Base-by-base conservation (phyloP, 176 grass and related monocot genomes). In the Aechmea fasciata region DNA sequence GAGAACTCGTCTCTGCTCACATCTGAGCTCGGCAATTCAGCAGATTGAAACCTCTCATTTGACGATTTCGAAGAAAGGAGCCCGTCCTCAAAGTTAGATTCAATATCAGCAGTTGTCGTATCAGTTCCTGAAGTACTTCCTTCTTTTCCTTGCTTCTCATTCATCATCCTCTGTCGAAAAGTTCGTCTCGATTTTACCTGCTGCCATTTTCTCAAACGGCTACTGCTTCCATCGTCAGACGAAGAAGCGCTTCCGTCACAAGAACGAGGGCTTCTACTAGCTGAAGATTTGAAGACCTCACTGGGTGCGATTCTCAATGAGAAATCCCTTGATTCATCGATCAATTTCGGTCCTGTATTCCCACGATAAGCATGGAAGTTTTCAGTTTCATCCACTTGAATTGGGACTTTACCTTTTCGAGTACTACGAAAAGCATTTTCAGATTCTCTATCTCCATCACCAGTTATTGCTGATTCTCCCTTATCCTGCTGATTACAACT, bases 241-340 rank as follows among this genome's bases (percentile, higher is more conserved):
- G 71, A 81, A 61, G 78, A 81, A 57, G 25, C 41, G 50, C 71
- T 81, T 69, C 78, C 71, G 10, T 63, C 78, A 20, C 68, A 72
- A 79, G 78, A 50, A 75, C 61, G 66, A 59, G 78, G 63, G 63
- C 73, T 63, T 81, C 65, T 81, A 33, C 61, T 47, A 13, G 33
- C 51, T 74, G 26, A 50, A 69, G 72, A 74, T 67, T 15, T 10
- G 12, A 14, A 73, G 47, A 19, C 47, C 41, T 47, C 33, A 48
- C 11, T 11, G 15, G 48, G n/a, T 48, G 11, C 20, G 19, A 12
- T 41, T 7, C 11, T 19, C 41, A 11, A 57, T n/a, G 71, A 67
- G 62, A 19, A n/a, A 69, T 66, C 25, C 23, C 25, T n/a, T n/a
- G 19, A 9, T 51, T 52, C 53, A 69, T 62, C 26, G 12, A 67